Conservation (phyloP, 1,139 yeast species). For the Suhomyces taliae region DNA sequence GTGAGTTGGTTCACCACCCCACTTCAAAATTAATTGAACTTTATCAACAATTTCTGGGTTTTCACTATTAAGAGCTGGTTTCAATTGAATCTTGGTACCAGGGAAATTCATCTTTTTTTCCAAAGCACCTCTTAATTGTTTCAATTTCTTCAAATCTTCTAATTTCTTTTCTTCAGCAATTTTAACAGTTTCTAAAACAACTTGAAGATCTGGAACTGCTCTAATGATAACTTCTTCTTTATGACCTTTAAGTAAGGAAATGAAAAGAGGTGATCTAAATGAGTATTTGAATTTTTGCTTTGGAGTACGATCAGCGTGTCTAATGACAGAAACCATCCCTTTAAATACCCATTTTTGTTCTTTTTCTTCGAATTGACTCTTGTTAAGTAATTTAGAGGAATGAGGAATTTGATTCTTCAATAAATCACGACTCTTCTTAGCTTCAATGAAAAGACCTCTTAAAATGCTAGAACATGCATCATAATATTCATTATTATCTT, state of each 20-base stretch:
- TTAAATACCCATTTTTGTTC: constrained; percentile 97
- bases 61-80: constrained; percentile 73
- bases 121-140: constrained; percentile 75
- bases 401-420: constrained; percentile 42
- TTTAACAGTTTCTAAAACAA: constrained; percentile 81
- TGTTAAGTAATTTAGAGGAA: constrained; percentile 36
- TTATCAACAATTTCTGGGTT: constrained; percentile 75
- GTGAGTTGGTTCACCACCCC: constrained; percentile 99
- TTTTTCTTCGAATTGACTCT: constrained; percentile 64
- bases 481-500: constrained; percentile 85
- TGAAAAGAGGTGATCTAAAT: constrained; percentile 82
- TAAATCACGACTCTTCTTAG: constrained; percentile 45
- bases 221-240: constrained; percentile 94
- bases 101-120: constrained; percentile 89
- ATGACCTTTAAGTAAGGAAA: constrained; percentile 87
- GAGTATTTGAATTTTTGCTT: constrained; percentile 97
- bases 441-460: constrained; percentile 68
- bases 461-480: constrained; percentile 80
- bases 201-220: constrained; percentile 80
- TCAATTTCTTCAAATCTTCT: constrained; percentile 78
- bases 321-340: constrained; percentile 85
- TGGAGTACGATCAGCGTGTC: constrained; percentile 99
- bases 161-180: constrained; percentile 75
- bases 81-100: constrained; percentile 94
- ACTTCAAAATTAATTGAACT: constrained; percentile 90